Conservation (phyloP, 2,329 filamentous ascomycete genomes). For the Venturia effusa region DNA sequence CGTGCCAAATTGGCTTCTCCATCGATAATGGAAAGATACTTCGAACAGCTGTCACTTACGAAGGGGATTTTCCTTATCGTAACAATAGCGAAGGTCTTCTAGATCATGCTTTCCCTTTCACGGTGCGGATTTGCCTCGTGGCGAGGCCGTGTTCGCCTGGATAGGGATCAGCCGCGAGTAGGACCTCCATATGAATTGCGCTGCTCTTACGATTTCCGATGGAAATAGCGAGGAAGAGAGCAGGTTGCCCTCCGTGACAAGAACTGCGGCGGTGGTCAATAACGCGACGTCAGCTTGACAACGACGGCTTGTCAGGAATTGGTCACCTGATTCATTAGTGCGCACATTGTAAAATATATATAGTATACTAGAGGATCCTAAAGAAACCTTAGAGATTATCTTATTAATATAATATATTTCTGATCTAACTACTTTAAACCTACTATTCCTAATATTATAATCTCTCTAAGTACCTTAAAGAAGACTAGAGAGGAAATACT, state of each 20-base stretch:
- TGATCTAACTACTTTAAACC: too few species aligned
- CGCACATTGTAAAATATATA: too few species aligned
- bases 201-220: constrained; percentile 29
- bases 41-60: constrained; percentile 33
- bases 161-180: constrained; percentile 38
- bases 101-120: constrained; percentile 35
- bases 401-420: too few species aligned
- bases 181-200: constrained; percentile 32
- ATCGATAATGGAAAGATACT: constrained; percentile 33
- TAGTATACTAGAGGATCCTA: too few species aligned
- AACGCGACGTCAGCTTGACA: too few species aligned
- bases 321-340: too few species aligned
- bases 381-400: too few species aligned
- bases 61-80: constrained; percentile 37
- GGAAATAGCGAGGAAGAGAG: not conserved
- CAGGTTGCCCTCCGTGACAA: too few species aligned
- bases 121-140: constrained; percentile 32
- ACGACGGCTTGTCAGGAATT: too few species aligned
- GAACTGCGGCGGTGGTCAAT: not conserved
- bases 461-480: too few species aligned
- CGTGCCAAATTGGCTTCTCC: constrained; percentile 36
- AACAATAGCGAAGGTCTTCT: constrained; percentile 25
- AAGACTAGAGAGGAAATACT: too few species aligned
- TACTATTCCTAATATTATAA: too few species aligned
- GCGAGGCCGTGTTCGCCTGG: constrained; percentile 35